Evolutionary conservation across 352 stramenopile species (phyloP).

Genomic region (Phytophthora niederhauseri): DNA sequence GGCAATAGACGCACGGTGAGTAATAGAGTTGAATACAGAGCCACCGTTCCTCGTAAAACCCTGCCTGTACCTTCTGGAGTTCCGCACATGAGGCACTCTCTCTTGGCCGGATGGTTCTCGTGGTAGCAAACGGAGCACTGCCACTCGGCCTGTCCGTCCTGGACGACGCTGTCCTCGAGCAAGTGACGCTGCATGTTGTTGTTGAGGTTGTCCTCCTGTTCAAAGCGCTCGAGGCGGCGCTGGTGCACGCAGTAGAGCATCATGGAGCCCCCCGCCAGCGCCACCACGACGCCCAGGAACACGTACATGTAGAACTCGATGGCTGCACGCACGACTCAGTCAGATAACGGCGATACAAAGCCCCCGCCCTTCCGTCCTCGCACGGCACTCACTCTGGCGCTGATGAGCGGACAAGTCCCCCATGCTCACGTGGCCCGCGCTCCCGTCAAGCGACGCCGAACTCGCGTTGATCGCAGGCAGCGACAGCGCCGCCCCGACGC

Average conservation of each 20-base stretch:
- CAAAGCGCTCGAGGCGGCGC: slow-evolving; percentile 56
- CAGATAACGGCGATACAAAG: neutral
- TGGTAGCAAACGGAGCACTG: slow-evolving; percentile 87
- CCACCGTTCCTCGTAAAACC: neutral
- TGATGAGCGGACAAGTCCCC: slow-evolving; percentile 13
- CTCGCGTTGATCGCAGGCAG: slow-evolving; percentile 1
- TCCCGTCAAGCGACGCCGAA: neutral
- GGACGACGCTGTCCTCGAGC: slow-evolving; percentile 79
- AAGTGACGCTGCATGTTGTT: slow-evolving; percentile 91
- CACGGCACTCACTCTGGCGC: slow-evolving; percentile 25
- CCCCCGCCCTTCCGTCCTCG: too few relatives aligned
- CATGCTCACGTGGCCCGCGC: slow-evolving; percentile 6
- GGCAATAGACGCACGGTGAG: neutral
- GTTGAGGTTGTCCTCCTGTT: slow-evolving; percentile 74
- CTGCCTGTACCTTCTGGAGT: slow-evolving; percentile 60
- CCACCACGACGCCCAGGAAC: slow-evolving; percentile 68
- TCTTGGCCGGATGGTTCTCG: slow-evolving; percentile 84
- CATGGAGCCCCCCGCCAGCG: slow-evolving; percentile 45
- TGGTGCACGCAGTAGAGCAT: slow-evolving; percentile 75
- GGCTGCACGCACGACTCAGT: slow-evolving; percentile 20
- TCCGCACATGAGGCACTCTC: slow-evolving; percentile 84
- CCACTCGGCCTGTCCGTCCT: slow-evolving; percentile 76
- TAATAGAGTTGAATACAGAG: neutral
- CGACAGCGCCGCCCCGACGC: neutral
- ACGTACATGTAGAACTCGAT: slow-evolving; percentile 78